phyloP scores from a whole-genome alignment of 306 rosid species.

The Vigna trinervia region DNA sequence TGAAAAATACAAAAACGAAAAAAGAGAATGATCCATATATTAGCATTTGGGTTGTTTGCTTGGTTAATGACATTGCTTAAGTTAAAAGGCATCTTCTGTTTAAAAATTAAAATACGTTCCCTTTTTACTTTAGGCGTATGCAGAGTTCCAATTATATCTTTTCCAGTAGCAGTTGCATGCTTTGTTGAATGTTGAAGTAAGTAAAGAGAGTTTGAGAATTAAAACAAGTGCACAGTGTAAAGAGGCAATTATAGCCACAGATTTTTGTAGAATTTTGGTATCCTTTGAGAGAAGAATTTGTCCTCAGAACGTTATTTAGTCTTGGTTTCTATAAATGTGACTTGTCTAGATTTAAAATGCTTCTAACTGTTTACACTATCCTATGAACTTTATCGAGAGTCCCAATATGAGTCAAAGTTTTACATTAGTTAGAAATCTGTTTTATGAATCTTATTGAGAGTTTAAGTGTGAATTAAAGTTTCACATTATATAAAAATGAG shows the following conservation, averaged over 20 bases:
- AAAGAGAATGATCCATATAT: not conserved
- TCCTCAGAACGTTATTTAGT: constrained; percentile 22
- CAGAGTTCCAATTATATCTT: constrained; percentile 42
- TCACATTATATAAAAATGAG: no score
- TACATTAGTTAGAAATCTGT: no score
- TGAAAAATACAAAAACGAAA: not conserved
- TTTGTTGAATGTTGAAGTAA: constrained; percentile 38
- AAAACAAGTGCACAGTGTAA: constrained; percentile 26
- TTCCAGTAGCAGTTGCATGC: constrained; percentile 29
- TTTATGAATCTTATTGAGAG: no score
- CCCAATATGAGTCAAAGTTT: no score
- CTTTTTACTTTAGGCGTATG: constrained; percentile 46
- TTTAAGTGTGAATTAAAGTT: no score
- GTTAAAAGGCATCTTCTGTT: constrained; percentile 32
- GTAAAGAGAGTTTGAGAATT: constrained; percentile 22
- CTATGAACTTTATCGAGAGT: no score
- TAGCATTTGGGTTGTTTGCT: constrained; percentile 27
- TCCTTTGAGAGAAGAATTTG: constrained; percentile 26
- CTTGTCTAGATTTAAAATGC: constrained; percentile 17
- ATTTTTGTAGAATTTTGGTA: constrained; percentile 34
- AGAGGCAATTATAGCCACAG: constrained; percentile 31
- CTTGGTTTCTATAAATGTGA: constrained; percentile 36
- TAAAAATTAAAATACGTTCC: constrained; percentile 1
- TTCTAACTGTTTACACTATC: not conserved
- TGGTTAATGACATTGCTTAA: constrained; percentile 29